Evolutionary conservation across 2,329 filamentous ascomycete species (phyloP).

Genomic region (Talaromyces atroroseus): DNA sequence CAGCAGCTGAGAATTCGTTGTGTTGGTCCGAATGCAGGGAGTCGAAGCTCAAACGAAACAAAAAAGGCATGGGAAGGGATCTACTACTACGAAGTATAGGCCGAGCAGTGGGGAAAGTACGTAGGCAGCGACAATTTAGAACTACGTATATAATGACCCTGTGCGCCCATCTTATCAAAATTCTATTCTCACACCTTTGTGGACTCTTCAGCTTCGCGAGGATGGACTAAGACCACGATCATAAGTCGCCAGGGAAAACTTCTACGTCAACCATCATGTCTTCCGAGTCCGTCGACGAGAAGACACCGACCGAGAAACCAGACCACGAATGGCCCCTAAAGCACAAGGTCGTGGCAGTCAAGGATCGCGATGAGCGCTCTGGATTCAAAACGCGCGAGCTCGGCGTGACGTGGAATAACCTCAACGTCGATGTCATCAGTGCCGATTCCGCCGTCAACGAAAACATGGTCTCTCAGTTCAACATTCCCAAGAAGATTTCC

Average conservation of each 20-base stretch:
- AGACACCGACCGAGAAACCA: not conserved
- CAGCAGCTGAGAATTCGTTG: not conserved
- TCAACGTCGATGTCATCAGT: slow-evolving; percentile 58
- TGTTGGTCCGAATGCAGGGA: not conserved
- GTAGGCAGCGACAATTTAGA: not conserved
- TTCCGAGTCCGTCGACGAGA: not conserved
- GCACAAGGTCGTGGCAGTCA: slow-evolving; percentile 42
- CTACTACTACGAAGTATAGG: too few species aligned
- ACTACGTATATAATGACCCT: not conserved
- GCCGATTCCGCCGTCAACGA: slow-evolving; percentile 61
- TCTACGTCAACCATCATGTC: not conserved
- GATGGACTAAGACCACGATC: not conserved
- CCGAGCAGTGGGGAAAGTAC: not conserved
- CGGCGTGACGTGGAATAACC: slow-evolving; percentile 60
- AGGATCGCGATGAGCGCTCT: slow-evolving; percentile 42
- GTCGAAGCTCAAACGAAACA: too few species aligned
- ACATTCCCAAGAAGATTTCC: slow-evolving; percentile 49
- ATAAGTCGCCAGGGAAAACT: not conserved
- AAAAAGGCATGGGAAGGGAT: too few species aligned
- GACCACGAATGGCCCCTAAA: slow-evolving; percentile 44
- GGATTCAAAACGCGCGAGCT: slow-evolving; percentile 48
- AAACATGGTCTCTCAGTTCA: slow-evolving; percentile 57
- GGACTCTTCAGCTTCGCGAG: not conserved
- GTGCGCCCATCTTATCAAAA: not conserved
- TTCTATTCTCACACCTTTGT: not conserved